Conservation (phyloP, 2,329 filamentous ascomycete genomes). For the Exophiala viscosa region DNA sequence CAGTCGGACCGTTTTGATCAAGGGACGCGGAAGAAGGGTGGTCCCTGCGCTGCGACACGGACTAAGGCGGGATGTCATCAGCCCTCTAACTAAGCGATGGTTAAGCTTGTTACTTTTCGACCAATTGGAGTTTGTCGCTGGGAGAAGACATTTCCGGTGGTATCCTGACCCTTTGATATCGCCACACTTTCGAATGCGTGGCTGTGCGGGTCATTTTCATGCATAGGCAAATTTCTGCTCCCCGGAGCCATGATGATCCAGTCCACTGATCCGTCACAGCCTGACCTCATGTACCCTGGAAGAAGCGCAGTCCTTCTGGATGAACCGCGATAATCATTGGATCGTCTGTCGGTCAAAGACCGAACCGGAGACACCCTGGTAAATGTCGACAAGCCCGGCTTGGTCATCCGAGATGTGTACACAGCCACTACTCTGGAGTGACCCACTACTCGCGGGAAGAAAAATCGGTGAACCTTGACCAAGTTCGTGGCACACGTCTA, state of each 20-base stretch:
- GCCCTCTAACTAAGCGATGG: not conserved
- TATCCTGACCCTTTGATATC: not conserved
- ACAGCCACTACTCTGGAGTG: not conserved
- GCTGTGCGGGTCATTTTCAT: no score
- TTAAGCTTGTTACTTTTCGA: not conserved
- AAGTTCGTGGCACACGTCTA: not conserved
- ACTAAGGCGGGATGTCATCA: not conserved
- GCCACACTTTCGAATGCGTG: not conserved
- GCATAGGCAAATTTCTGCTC: no score
- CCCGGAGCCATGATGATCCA: no score
- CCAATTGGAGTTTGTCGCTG: not conserved
- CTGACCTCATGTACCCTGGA: no score
- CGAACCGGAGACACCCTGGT: no score
- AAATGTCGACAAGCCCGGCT: not conserved
- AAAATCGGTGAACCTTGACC: not conserved
- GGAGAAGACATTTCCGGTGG: not conserved
- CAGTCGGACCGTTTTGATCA: not conserved
- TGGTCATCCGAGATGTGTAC: not conserved
- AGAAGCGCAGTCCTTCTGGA: no score
- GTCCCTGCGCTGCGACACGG: not conserved
- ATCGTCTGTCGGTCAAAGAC: no score
- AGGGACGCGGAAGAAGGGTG: not conserved
- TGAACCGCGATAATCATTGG: no score
- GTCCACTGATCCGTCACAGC: no score
- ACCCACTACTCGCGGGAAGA: not conserved